Percentiles rank a stretch among this genome's conserved stretches.
These are phyloP conservation scores for Umbilicaria muhlenbergii DNA, from an alignment of 495 filamentous ascomycete species.

Conservation along the genomic window DNA sequence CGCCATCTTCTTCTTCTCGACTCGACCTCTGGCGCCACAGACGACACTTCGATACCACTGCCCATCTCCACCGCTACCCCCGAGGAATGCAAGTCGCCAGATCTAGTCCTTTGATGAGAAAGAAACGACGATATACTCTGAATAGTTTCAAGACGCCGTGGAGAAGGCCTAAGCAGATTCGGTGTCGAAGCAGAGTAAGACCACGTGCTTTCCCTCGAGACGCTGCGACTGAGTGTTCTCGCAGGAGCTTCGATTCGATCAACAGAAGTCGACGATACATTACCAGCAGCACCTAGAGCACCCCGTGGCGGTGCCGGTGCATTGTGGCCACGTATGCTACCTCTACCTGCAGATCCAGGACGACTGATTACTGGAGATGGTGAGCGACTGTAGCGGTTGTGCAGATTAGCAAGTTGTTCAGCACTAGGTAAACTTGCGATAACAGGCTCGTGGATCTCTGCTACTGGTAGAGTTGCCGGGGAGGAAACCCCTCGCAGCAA, in stretches of 20 bases:
- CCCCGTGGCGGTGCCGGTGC: constrained; percentile 11
- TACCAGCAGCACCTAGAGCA: constrained; percentile 17
- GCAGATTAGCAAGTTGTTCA: constrained; percentile 14
- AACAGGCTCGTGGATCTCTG: background rate
- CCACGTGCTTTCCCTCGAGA: constrained; percentile 1
- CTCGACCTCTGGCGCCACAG: constrained; percentile 9
- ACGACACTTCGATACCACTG: constrained; percentile 15
- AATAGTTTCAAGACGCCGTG: constrained; percentile 32
- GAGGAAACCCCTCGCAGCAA: background rate
- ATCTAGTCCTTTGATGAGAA: constrained; percentile 13
- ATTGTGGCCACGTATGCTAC: constrained; percentile 4
- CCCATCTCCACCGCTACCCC: constrained; percentile 28
- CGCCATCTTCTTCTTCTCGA: constrained; percentile 37
- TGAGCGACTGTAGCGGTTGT: constrained; percentile 12
- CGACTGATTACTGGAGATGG: constrained; percentile 1
- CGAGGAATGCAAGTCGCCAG: constrained; percentile 16
- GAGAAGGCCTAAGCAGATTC: constrained; percentile 25
- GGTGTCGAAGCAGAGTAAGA: constrained; percentile 10
- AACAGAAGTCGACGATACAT: constrained; percentile 28
- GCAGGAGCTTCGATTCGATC: constrained; percentile 18
- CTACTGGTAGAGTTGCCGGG: background rate
- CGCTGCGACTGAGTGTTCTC: constrained; percentile 5
- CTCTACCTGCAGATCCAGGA: constrained; percentile 2
- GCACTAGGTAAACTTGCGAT: constrained; percentile 8
- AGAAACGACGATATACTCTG: constrained; percentile 21